Evolutionary conservation across 1,284 basidiomycete genomes (phyloP), one percentile per base, ranked within the genome.

Genomic region (Butyriboletus appendiculatus): DNA sequence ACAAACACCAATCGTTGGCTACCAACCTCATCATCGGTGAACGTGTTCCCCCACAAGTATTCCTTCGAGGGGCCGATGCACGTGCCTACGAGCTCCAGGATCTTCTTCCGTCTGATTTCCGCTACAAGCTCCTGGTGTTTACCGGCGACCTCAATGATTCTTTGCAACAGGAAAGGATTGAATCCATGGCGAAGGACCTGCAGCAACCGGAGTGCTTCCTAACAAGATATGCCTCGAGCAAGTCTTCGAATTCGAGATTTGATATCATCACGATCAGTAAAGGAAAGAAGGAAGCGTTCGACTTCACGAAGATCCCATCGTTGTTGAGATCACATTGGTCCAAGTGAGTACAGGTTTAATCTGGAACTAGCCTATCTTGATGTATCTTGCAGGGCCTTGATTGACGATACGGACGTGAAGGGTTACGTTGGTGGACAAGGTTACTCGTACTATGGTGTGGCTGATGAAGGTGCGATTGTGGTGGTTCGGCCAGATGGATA

Each of bases 401-500:
- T 81, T 28, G 82, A 84, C 50, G 79, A 81, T 46, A 60, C 53
- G 2, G 74, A 78, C 51, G 53, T 71, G 14, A 68, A 64, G 16
- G 73, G 75, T 2, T 57, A 41, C 4, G 59, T 70, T 37, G 79
- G 79, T 24, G 82, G 80, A 4, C 70, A 70, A 24, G 67, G 68
- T 0, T 87, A 88, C 61, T 56, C 65, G 3, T 76, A 78, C 46
- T 87, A 81, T 62, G 88, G 88, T 0, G 76, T 90, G 37, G 73
- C 75, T 6, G 62, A 73, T 18, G 68, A 71, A 4, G 89, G 88
- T 26, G 85, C 79, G 6, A 69, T 90, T 22, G 81, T 89, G 28
- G 75, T 87, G 32, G 81, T 90, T 14, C 78, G 90, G 30, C 89
- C 89, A 4, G 89, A 92, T 61, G 88, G 88, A 10, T 90, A 90